These are phyloP conservation scores for Xerocomellus intermedius DNA, from an alignment of 768 basidiomycete genomes.

Conservation along the genomic window DNA sequence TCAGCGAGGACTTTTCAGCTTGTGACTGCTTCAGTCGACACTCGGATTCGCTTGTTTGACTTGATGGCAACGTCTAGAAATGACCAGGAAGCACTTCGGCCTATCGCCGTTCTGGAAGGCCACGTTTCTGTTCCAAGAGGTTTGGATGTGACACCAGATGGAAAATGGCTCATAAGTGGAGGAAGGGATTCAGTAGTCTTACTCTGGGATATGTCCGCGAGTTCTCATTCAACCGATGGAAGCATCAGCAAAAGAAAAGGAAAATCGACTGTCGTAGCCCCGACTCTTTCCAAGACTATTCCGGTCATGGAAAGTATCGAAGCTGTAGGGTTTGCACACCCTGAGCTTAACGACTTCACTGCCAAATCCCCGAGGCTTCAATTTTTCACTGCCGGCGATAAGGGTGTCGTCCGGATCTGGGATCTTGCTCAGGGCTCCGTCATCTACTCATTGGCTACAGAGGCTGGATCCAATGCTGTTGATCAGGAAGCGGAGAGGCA, in stretches of 20 bases:
- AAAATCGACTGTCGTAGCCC: constrained; percentile 48
- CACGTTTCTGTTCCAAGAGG: constrained; percentile 95
- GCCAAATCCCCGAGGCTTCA: constrained; percentile 41
- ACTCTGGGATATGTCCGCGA: constrained; percentile 75
- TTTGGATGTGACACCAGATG: constrained; percentile 80
- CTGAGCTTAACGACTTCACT: constrained; percentile 45
- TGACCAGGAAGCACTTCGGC: constrained; percentile 54
- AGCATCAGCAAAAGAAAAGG: constrained; percentile 34
- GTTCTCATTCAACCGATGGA: constrained; percentile 1
- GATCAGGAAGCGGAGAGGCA: constrained; percentile 80
- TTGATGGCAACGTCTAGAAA: constrained; percentile 63
- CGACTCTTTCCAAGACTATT: constrained; percentile 73
- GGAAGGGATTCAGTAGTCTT: constrained; percentile 92
- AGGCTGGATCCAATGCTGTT: constrained; percentile 34
- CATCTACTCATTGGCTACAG: constrained; percentile 55
- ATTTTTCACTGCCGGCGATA: constrained; percentile 91
- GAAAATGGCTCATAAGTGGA: constrained; percentile 86
- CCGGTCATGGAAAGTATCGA: constrained; percentile 85
- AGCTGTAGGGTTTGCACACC: constrained; percentile 69
- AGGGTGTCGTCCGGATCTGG: constrained; percentile 85
- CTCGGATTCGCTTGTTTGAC: constrained; percentile 90
- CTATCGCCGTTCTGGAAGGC: constrained; percentile 85
- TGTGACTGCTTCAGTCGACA: constrained; percentile 90
- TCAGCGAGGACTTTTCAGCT: constrained; percentile 66
- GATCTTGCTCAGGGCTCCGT: constrained; percentile 66